Evolutionary conservation across 331 rosid species (phyloP).

Genomic region (Erythrophleum ivorense): DNA sequence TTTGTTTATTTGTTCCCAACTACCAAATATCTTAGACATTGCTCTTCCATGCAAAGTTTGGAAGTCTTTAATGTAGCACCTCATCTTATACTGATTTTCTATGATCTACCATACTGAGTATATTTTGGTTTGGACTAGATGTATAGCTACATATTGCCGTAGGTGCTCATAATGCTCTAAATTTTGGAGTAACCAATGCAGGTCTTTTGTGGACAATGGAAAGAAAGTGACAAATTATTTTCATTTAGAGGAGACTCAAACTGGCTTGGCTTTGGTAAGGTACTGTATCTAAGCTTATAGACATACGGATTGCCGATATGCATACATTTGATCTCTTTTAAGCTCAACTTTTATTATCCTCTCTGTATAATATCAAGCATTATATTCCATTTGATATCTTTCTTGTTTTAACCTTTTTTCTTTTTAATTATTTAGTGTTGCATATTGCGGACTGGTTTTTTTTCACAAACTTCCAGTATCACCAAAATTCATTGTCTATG

Average conservation of each 20-base stretch:
- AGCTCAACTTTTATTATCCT: slow-evolving; percentile 22
- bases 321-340: slow-evolving; percentile 3
- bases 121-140: neutral
- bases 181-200: slow-evolving; percentile 47
- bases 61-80: neutral
- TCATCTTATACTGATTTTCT: slow-evolving; percentile 11
- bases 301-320: neutral
- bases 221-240: slow-evolving; percentile 58
- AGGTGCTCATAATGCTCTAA: slow-evolving; percentile 29
- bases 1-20: neutral
- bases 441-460: neutral
- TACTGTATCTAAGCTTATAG: slow-evolving; percentile 35
- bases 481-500: slow-evolving; percentile 3
- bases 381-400: slow-evolving; percentile 1
- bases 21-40: neutral
- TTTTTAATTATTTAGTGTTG: slow-evolving; percentile 6
- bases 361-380: neutral
- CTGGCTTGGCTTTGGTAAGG: slow-evolving; percentile 98
- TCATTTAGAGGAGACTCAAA: slow-evolving; percentile 94
- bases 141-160: slow-evolving; percentile 23
- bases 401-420: neutral
- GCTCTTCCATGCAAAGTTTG: slow-evolving; percentile 6
- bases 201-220: slow-evolving; percentile 87
- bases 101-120: neutral
- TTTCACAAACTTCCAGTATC: slow-evolving; percentile 13